Conservation (phyloP, 768 basidiomycete genomes). For the Suillus alpinus region DNA sequence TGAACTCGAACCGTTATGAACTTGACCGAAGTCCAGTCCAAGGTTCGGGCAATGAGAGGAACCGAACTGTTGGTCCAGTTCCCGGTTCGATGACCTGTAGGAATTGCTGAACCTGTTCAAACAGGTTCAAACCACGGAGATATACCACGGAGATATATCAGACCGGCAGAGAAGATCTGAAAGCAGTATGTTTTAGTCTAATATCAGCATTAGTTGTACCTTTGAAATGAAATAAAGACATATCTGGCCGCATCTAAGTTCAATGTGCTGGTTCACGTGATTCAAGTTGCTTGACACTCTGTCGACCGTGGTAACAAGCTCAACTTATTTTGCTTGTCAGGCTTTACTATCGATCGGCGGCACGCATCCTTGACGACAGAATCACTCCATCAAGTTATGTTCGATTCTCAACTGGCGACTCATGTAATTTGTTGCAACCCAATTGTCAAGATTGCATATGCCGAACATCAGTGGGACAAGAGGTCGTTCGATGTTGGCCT, state of each 20-base stretch:
- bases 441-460: slow-evolving; percentile 3
- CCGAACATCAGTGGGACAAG: neutral
- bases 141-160: neutral
- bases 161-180: neutral
- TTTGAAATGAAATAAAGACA: neutral
- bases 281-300: neutral
- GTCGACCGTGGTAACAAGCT: neutral
- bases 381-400: neutral
- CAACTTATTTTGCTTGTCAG: neutral
- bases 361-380: neutral
- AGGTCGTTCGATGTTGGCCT: neutral
- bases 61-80: neutral
- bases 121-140: neutral
- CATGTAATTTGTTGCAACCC: neutral
- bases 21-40: neutral
- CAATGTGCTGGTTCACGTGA: neutral
- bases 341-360: neutral
- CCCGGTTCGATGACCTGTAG: neutral
- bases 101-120: neutral
- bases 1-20: neutral
- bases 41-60: neutral
- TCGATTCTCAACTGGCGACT: neutral
- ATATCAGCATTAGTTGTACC: neutral
- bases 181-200: neutral
- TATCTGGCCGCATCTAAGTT: no score